These are phyloP conservation scores for Kondoa malvinella DNA, from an alignment of 768 basidiomycete genomes.

Conservation along the genomic window DNA sequence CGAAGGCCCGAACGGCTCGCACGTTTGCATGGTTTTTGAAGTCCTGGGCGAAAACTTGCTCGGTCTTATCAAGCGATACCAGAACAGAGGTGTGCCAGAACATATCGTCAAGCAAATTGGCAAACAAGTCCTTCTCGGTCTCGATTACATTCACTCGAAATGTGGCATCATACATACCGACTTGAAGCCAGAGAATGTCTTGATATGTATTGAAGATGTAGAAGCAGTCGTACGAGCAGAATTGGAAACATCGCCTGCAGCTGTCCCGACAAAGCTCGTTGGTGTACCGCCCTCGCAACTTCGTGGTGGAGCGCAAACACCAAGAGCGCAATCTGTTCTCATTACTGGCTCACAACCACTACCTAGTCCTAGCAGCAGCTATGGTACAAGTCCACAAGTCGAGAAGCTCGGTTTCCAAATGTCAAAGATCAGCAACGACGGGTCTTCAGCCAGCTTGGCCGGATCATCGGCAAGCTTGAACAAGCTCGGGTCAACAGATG, in stretches of 20 bases:
- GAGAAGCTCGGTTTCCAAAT: conserved; percentile 85
- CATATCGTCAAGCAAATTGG: conserved; percentile 85
- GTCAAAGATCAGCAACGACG: conserved; percentile 56
- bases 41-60: conserved; percentile 93
- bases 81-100: conserved; percentile 93
- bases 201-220: conserved; percentile 92
- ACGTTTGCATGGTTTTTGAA: conserved; percentile 99
- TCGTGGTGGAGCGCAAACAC: conserved; percentile 89
- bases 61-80: conserved; percentile 87
- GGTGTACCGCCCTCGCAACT: conserved; percentile 77
- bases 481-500: not conserved
- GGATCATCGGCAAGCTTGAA: not conserved
- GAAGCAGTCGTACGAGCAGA: conserved; percentile 67
- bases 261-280: conserved; percentile 50
- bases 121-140: conserved; percentile 81
- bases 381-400: conserved; percentile 51
- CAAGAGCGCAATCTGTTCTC: conserved; percentile 56
- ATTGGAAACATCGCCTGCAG: conserved; percentile 35
- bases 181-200: conserved; percentile 93
- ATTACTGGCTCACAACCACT: conserved; percentile 89
- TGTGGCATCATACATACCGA: conserved; percentile 98
- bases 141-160: conserved; percentile 95
- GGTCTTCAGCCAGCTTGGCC: conserved; percentile 25
- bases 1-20: conserved; percentile 86
- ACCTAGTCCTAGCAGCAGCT: conserved; percentile 51